These are phyloP conservation scores for Ophiocytium majus DNA, from an alignment of 352 stramenopile genomes.

Conservation along the genomic window DNA sequence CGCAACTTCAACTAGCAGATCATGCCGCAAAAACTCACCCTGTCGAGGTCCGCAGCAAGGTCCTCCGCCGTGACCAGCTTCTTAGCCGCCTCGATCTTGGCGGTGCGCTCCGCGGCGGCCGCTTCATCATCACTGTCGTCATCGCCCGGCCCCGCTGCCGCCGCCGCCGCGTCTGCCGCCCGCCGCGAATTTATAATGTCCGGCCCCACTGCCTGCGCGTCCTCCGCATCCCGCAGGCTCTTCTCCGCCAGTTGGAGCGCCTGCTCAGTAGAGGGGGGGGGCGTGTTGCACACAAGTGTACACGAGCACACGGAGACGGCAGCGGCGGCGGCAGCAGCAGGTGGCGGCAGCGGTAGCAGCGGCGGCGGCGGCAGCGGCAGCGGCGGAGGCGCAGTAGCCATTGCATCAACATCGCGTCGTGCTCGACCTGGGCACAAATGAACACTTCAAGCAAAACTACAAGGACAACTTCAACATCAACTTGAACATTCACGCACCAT, in stretches of 20 bases:
- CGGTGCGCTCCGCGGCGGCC: not conserved
- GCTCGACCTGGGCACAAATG: too few relatives aligned
- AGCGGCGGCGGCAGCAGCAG: not conserved
- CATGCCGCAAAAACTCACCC: slow-evolving; percentile 17
- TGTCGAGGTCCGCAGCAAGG: slow-evolving; percentile 28
- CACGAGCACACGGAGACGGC: not conserved
- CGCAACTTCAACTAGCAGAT: too few relatives aligned
- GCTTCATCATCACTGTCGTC: slow-evolving; percentile 13
- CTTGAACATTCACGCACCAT: not conserved
- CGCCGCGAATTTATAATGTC: slow-evolving; percentile 24
- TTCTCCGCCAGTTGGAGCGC: slow-evolving; percentile 15
- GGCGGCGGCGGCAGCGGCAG: not conserved
- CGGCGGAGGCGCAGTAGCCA: too few relatives aligned
- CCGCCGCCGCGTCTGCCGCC: not conserved
- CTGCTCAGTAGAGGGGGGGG: not conserved
- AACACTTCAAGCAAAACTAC: too few relatives aligned
- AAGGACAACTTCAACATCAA: too few relatives aligned
- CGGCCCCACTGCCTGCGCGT: not conserved
- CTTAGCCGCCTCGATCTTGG: slow-evolving; percentile 14
- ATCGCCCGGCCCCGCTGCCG: not conserved
- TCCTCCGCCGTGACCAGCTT: slow-evolving; percentile 26
- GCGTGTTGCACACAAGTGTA: not conserved
- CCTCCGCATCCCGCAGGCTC: not conserved
- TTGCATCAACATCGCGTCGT: too few relatives aligned
- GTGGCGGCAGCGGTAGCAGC: not conserved